These are phyloP conservation scores for Terfezia boudieri DNA, from an alignment of 495 filamentous ascomycete genomes.

Conservation along the genomic window DNA sequence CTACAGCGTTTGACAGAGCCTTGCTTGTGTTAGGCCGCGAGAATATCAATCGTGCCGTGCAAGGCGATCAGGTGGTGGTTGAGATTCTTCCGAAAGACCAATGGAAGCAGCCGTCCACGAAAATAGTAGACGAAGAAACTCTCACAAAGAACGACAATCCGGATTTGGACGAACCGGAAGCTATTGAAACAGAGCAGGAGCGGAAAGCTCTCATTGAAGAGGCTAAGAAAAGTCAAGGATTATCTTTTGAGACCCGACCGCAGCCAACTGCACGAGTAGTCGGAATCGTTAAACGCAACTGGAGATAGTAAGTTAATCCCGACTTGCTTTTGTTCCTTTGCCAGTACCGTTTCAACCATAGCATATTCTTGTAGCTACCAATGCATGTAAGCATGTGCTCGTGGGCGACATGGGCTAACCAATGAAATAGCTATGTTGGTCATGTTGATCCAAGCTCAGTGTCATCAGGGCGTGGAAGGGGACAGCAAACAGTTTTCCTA, in stretches of 20 bases:
- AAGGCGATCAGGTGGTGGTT: slow-evolving; percentile 77
- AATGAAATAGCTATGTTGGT: slow-evolving; percentile 38
- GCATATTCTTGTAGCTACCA: neutral
- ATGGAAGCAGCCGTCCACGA: slow-evolving; percentile 87
- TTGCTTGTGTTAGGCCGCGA: slow-evolving; percentile 76
- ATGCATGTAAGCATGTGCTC: neutral
- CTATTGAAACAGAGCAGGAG: slow-evolving; percentile 65
- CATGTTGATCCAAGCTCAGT: slow-evolving; percentile 77
- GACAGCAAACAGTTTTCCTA: slow-evolving; percentile 80
- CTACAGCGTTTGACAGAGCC: slow-evolving; percentile 69
- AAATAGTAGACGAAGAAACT: slow-evolving; percentile 85
- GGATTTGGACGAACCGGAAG: slow-evolving; percentile 44
- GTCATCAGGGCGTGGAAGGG: slow-evolving; percentile 45
- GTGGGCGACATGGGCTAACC: neutral
- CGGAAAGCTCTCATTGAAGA: slow-evolving; percentile 69
- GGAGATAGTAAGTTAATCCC: slow-evolving; percentile 45
- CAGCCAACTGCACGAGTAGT: slow-evolving; percentile 88
- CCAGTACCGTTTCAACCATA: neutral
- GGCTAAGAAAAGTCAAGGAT: slow-evolving; percentile 66
- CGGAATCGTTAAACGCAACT: slow-evolving; percentile 80
- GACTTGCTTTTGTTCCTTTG: neutral
- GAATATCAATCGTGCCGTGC: slow-evolving; percentile 83
- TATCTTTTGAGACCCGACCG: slow-evolving; percentile 48
- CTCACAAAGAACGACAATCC: slow-evolving; percentile 85
- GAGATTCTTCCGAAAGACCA: slow-evolving; percentile 81